A percentile compares a stretch with the other conserved stretches of the same genome.
Conservation (phyloP, 1,139 yeast genomes). For the Geotrichum aggregatum region DNA sequence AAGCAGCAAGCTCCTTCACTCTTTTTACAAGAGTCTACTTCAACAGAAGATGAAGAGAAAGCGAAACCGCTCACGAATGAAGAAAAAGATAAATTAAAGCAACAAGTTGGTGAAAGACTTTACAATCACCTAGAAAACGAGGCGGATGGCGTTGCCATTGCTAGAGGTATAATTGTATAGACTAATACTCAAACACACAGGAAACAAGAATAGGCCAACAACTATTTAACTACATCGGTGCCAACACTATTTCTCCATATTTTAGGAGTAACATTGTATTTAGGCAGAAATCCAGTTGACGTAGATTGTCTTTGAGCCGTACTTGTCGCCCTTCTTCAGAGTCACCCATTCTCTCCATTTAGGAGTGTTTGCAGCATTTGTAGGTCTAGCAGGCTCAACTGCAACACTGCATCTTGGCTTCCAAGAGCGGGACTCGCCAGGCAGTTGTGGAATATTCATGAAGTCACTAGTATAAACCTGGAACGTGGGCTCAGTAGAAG, state of each 20-base stretch:
- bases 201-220: too few relatives aligned
- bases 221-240: too few relatives aligned
- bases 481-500: slow-evolving; percentile 64
- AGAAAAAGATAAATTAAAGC: slow-evolving; percentile 44
- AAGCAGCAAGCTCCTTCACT: slow-evolving; percentile 28
- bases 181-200: not conserved
- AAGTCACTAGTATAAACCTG: slow-evolving; percentile 65
- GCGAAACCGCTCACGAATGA: slow-evolving; percentile 12
- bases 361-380: slow-evolving; percentile 51
- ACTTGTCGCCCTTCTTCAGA: slow-evolving; percentile 50
- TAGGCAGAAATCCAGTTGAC: slow-evolving; percentile 27
- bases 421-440: slow-evolving; percentile 38
- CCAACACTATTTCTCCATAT: too few relatives aligned
- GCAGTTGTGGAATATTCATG: slow-evolving; percentile 39
- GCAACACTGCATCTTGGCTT: slow-evolving; percentile 56
- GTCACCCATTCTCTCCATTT: slow-evolving; percentile 52
- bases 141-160: slow-evolving; percentile 53
- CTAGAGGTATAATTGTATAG: slow-evolving; percentile 69
- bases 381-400: slow-evolving; percentile 59
- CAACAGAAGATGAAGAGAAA: slow-evolving; percentile 27
- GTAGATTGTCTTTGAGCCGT: slow-evolving; percentile 52
- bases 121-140: slow-evolving; percentile 50
- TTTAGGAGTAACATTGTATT: too few relatives aligned
- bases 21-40: slow-evolving; percentile 23
- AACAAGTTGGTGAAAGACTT: slow-evolving; percentile 60